Base-by-base conservation (phyloP, 2,329 filamentous ascomycete species). In the Tothia fuscella region DNA sequence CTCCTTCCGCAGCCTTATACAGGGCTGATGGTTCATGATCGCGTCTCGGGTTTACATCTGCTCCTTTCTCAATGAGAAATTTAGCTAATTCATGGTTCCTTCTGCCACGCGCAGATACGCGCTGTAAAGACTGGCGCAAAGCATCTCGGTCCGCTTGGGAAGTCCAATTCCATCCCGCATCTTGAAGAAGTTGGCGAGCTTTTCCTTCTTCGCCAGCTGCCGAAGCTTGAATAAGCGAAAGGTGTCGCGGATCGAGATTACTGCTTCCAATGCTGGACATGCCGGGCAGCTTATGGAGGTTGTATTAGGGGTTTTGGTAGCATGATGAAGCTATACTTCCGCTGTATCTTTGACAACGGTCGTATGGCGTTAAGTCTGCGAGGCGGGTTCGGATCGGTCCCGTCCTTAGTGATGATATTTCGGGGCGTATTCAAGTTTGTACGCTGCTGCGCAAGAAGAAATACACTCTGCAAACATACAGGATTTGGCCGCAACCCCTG, bases 101-200 rank as follows among this genome's bases (percentile, higher is more conserved):
- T n/a, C n/a, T n/a, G 13, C 43, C 43, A 17, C 43, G 40, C 14
- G 22, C 39, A 14, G 38, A 26, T 20, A 45, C 43, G 17, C 38
- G 28, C 25, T 45, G 43, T 13, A 45, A 17, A 4, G 38, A 42
- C 13, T 42, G 37, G 17, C 43, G 37, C 40, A 45, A 32, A 14
- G 38, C 38, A 19, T 41, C 35, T 14, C 35, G 37, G 22, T 45
- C 43, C 36, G 31, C 33, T 13, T 31, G 42, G 22, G 42, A 16
- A 12, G 22, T 19, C 42, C 42, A 44, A 12, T 32, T 19, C 42
- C 42, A 44, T 44, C 22, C 13, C 24, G 35, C 20, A 10, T 31
- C 42, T 22, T 44, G 28, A 20, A 44, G 17, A n/a, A 44, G 25
- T 9, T 24, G 21, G 39, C 21, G 33, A 21, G 41, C 37, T 12